Conservation (phyloP, 352 stramenopile species). For the Thalassiosira hispida region DNA sequence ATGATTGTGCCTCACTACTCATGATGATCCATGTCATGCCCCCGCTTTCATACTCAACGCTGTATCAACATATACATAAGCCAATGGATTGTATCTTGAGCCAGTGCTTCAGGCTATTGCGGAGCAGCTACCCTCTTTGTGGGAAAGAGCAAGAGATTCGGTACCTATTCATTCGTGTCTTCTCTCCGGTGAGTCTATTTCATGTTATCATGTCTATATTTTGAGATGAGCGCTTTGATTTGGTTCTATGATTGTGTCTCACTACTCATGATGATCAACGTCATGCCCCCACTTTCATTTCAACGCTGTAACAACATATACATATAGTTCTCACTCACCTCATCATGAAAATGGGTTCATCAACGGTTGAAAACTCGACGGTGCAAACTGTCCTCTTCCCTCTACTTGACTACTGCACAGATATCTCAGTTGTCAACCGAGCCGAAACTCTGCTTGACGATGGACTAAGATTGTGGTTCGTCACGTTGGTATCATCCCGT, state of each 20-base stretch:
- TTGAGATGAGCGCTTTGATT: neutral
- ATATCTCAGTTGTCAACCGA: constrained; percentile 40
- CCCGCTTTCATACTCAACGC: too few relatives aligned
- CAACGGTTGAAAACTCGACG: constrained; percentile 43
- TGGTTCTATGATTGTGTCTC: too few relatives aligned
- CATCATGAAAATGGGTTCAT: constrained; percentile 55
- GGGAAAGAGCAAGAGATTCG: constrained; percentile 46
- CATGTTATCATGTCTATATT: neutral
- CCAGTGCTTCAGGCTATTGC: constrained; percentile 38
- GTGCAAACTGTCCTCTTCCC: constrained; percentile 50
- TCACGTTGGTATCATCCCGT: constrained; percentile 36
- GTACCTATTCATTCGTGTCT: constrained; percentile 45
- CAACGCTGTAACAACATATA: neutral
- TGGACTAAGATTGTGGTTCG: constrained; percentile 44
- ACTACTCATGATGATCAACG: neutral
- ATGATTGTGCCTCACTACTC: neutral
- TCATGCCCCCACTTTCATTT: too few relatives aligned
- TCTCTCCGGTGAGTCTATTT: constrained; percentile 34
- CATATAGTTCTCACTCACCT: constrained; percentile 43
- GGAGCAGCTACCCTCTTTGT: constrained; percentile 39
- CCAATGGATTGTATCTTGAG: constrained; percentile 40
- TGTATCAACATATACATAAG: neutral
- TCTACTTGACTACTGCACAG: constrained; percentile 51
- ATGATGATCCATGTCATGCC: too few relatives aligned
- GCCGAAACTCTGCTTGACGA: constrained; percentile 49